Evolutionary conservation across 805 yeast genomes (phyloP), one percentile per base, ranked within the genome.

Genomic region (Barnettozyma sucrosica): DNA sequence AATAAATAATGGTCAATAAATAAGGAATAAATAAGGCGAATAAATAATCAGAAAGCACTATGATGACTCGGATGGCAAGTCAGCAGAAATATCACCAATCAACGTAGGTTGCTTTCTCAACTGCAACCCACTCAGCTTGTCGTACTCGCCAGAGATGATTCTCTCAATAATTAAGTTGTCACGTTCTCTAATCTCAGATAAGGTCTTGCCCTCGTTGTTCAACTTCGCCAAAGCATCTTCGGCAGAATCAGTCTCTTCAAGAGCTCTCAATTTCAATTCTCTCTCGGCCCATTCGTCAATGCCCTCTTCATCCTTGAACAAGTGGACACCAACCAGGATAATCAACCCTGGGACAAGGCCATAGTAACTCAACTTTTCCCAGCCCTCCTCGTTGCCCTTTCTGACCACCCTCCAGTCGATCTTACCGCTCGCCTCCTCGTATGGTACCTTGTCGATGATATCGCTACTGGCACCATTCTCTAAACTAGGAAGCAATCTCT

Each of bases 131-230:
- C 80, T 75, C 59, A 81, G 70, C 59, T 73, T 80, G 67, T 87
- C 95, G 68, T 88, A 87, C 63, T 88, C 93, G 51, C 95, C 95
- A 49, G 82, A 77, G 61, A 87, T 74, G 55, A 87, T 85, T 64
- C 93, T 76, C 56, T 89, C 92, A 55, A 88, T 81, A 51, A 87
- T 83, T 59, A 85, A 71, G 55, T 81, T 85, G 66, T 87, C 95
- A 64, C 87, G 77, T 62, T 77, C 79, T 62, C 74, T 75, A 53
- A 78, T 71, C 62, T 81, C 86, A 52, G 75, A 79, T 44, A 79
- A 71, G 34, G 69, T 66, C 45, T 66, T 66, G 34, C 70, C 69
- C 30, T 57, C 65, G 40, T 65, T 62, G 30, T 65, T 62, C 51
- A 73, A 65, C 20, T 63, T 56, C 34, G 67, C 71, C 61, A 78